Conservation (phyloP, 371 early-diverging fungal species). For the Basidiobolus meristosporus region DNA sequence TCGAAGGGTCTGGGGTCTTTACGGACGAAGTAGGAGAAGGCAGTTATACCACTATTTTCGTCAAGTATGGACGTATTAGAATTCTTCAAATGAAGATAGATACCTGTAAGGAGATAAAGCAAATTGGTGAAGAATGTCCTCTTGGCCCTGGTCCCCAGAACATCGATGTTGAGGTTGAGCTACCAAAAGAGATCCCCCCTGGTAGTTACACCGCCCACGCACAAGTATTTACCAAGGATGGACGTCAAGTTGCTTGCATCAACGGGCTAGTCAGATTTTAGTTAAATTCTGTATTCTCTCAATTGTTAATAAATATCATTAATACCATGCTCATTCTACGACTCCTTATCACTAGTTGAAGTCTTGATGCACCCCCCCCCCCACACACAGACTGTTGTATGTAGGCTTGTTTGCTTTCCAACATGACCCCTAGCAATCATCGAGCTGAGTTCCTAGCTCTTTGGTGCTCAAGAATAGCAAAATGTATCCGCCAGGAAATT, state of each 20-base stretch:
- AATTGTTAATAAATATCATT: too few relatives aligned
- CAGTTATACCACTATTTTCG: conserved; percentile 16
- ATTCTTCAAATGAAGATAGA: conserved; percentile 16
- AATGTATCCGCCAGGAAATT: too few relatives aligned
- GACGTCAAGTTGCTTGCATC: conserved; percentile 2
- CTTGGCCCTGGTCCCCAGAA: conserved; percentile 18
- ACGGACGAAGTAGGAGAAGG: conserved; percentile 22
- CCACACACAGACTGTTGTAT: too few relatives aligned
- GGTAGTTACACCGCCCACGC: conserved; percentile 5
- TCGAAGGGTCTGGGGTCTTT: conserved; percentile 29
- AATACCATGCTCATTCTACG: too few relatives aligned
- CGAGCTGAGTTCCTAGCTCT: too few relatives aligned
- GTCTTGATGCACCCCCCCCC: too few relatives aligned
- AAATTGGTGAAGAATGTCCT: conserved; percentile 31
- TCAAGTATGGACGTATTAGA: conserved; percentile 24
- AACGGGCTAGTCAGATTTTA: conserved; percentile 1
- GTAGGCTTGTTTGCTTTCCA: too few relatives aligned
- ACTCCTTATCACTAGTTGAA: too few relatives aligned
- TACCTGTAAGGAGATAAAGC: conserved; percentile 23
- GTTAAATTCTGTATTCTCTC: too few relatives aligned
- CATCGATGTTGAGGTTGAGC: conserved; percentile 17
- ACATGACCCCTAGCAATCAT: too few relatives aligned
- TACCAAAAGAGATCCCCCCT: conserved; percentile 27
- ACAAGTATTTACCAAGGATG: background rate
- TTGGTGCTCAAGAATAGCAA: too few relatives aligned